Conservation (phyloP, 352 stramenopile genomes). For the Pythium sukuiense region DNA sequence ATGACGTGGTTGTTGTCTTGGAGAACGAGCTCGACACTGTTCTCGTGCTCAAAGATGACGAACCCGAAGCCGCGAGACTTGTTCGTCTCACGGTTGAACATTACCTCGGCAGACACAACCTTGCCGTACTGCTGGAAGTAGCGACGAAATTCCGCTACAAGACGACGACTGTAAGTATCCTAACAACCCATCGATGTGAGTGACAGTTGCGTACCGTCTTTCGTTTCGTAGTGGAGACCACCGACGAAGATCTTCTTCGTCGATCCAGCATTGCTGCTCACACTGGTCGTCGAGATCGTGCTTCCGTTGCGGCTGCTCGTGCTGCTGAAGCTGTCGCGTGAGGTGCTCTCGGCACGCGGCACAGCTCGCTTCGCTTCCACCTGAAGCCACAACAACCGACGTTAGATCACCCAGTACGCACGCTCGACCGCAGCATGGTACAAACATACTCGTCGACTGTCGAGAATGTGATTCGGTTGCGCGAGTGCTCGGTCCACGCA, state of each 20-base stretch:
- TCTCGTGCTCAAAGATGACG: constrained; percentile 91
- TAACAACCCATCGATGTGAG: neutral
- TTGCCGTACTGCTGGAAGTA: constrained; percentile 94
- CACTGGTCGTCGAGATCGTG: constrained; percentile 54
- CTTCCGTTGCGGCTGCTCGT: constrained; percentile 54
- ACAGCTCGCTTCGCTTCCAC: constrained; percentile 92
- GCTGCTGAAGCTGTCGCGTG: constrained; percentile 54
- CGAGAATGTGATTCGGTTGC: constrained; percentile 89
- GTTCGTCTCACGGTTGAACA: constrained; percentile 95
- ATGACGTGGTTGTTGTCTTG: constrained; percentile 90
- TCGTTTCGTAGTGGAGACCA: constrained; percentile 92
- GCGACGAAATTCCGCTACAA: constrained; percentile 84
- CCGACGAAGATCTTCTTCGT: constrained; percentile 94
- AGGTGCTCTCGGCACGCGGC: constrained; percentile 78
- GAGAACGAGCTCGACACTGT: constrained; percentile 85
- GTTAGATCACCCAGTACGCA: neutral
- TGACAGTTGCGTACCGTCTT: constrained; percentile 70
- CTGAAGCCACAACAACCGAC: constrained; percentile 25
- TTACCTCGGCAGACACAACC: constrained; percentile 92
- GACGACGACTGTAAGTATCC: too few species aligned
- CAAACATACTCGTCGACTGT: constrained; percentile 78
- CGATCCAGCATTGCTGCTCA: constrained; percentile 59
- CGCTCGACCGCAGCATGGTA: too few species aligned
- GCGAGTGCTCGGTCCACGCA: constrained; percentile 90
- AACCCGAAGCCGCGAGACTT: constrained; percentile 94